Evolutionary conservation across 495 filamentous ascomycete genomes (phyloP), one percentile per base, ranked within the genome.

Genomic region (Aspergillus baeticus): DNA sequence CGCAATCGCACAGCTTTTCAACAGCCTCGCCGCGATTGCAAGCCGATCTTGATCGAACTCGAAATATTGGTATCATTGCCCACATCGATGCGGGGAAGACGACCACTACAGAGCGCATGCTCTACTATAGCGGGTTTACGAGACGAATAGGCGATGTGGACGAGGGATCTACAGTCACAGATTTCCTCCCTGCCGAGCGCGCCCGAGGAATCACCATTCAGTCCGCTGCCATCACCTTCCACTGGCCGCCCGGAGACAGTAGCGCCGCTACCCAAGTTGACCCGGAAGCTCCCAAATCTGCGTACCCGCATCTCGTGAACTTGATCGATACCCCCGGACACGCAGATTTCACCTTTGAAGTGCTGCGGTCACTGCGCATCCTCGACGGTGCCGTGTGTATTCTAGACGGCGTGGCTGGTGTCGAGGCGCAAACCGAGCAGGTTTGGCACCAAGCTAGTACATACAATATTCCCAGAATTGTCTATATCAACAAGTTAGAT

Each of bases 71-170:
- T 36, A 99, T 99, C 58, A 96, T 99, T 69, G 95, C 95, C 35
- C 95, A 99, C 72, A 96, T 98, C 57, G 95, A 98, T 84, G 95
- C 95, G 43, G 94, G 95, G 44, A 99, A 99, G 80, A 99, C 95
- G 7, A 99, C 95, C 0, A 99, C 95, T 0, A 98, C 95, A 5
- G 95, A 99, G 83, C 92, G 96, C 49, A 98, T 98, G 94, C 88
- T 99, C 65, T 98, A 93, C 63, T 96, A 98, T 67, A 95, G 92
- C 61, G 94, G 95, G 6, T 86, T 89, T 58, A 94, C 92, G 6
- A 79, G 90, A 44, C 77, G 91, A 64, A 84, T 97, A 64, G 94
- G 94, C 86, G 92, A 98, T 73, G 95, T 99, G 57, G 93, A 99
- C 61, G 89, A 96, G 72, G 95, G 95, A 34, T 94, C 93, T 41